phyloP scores from a whole-genome alignment of 2,329 filamentous ascomycete species.

The Claviceps sorghi region DNA sequence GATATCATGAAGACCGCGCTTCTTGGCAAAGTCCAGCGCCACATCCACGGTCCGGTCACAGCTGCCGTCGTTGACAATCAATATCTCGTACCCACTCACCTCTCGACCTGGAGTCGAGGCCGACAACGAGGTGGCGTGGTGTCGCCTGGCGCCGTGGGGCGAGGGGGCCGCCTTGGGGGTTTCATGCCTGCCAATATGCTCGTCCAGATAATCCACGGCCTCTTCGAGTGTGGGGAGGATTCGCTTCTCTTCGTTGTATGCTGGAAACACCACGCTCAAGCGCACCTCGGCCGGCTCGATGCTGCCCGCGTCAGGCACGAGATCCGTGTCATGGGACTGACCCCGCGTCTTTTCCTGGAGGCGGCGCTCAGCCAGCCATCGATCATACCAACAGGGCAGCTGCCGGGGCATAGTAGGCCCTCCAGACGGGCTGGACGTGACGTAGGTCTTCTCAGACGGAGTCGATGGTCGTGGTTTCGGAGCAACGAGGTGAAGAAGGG shows the following conservation, averaged over 20 bases:
- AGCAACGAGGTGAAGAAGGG: conserved; percentile 58
- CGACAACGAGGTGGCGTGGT: conserved; percentile 10
- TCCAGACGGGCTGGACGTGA: conserved; percentile 52
- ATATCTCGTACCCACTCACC: conserved; percentile 68
- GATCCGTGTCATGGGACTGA: conserved; percentile 22
- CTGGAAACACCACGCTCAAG: conserved; percentile 84
- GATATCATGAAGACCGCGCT: conserved; percentile 60
- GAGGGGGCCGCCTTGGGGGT: conserved; percentile 10
- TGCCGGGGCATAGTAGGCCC: conserved; percentile 23
- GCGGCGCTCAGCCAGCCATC: conserved; percentile 48
- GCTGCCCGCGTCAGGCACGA: conserved; percentile 33
- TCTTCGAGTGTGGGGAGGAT: conserved; percentile 78
- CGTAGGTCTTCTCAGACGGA: conserved; percentile 72
- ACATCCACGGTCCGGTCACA: conserved; percentile 67
- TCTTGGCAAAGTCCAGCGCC: conserved; percentile 64
- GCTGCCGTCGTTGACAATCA: conserved; percentile 83
- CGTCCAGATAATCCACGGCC: conserved; percentile 73
- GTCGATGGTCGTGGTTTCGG: conserved; percentile 63
- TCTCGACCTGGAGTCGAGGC: neutral
- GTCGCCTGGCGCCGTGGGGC: conserved; percentile 18
- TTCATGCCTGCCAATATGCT: conserved; percentile 49
- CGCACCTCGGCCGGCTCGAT: conserved; percentile 69
- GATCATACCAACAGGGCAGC: conserved; percentile 80
- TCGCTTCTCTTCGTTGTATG: conserved; percentile 84
- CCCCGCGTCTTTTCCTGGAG: conserved; percentile 26